A percentile compares a stretch with the other conserved stretches of the same genome.
phyloP scores from a whole-genome alignment of 1,139 yeast genomes.

The Sugiyamaella xylanicola region DNA sequence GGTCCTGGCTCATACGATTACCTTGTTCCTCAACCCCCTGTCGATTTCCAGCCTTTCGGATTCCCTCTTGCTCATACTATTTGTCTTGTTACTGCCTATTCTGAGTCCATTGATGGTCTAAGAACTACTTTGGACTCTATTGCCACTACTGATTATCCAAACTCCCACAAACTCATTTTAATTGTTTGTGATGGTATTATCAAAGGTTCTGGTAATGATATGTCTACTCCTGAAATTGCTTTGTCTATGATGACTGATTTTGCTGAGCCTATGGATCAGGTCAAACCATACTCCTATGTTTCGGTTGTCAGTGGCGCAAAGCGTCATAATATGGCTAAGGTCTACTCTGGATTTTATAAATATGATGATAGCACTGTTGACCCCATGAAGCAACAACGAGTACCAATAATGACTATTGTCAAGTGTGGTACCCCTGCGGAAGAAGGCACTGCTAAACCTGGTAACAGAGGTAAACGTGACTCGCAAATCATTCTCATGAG shows the following conservation, averaged over 20 bases:
- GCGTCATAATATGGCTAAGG: constrained; percentile 97
- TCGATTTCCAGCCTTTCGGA: constrained; percentile 82
- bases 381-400: constrained; percentile 80
- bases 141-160: constrained; percentile 91
- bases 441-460: constrained; percentile 78
- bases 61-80: constrained; percentile 86
- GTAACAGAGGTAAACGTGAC: constrained; percentile 98
- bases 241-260: constrained; percentile 88
- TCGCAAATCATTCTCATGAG: constrained; percentile 94
- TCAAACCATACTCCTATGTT: constrained; percentile 79
- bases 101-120: constrained; percentile 85
- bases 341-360: constrained; percentile 80
- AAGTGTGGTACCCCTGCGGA: constrained; percentile 95
- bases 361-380: constrained; percentile 76
- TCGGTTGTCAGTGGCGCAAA: constrained; percentile 92
- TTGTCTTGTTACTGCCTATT: constrained; percentile 87
- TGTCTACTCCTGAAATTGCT: constrained; percentile 85
- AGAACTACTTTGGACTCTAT: constrained; percentile 88
- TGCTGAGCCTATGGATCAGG: constrained; percentile 68
- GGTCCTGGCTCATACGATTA: constrained; percentile 51
- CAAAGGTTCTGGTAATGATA: constrained; percentile 89
- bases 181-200: constrained; percentile 92
- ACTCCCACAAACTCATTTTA: constrained; percentile 83
- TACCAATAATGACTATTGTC: constrained; percentile 79
- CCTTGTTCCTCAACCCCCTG: constrained; percentile 88